Evolutionary conservation across 495 filamentous ascomycete genomes (phyloP), one percentile per base, ranked within the genome.

Genomic region (Elasticomyces elasticus): DNA sequence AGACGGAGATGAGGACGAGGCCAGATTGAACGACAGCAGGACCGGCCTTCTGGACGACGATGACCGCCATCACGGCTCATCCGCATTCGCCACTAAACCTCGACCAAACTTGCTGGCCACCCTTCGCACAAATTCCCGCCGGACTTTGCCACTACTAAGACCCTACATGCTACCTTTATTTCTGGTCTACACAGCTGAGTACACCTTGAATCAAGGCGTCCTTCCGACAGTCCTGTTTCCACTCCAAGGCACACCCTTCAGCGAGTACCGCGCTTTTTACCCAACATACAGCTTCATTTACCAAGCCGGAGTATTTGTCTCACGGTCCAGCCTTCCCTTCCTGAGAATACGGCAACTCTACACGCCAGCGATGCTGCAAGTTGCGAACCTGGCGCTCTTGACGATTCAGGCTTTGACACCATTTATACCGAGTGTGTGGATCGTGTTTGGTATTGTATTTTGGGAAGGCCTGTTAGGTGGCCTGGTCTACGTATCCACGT

Each of bases 381-480:
- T 87, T 17, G 64, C 74, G 24, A 98, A 98, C 63, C 75, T 98
- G 19, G 64, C 74, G 7, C 41, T 95, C 11, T 71, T 98, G 1
- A 84, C 79, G 2, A 61, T 82, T 0, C 91, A 98, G 46, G 79
- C 88, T 1, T 59, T 95, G 53, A 79, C 82, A 62, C 70, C 80
- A 62, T 91, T 88, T 56, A 77, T 96, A 35, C 91, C 91, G 0
- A 86, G 69, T 51, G 82, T 96, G 10, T 96, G 85, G 62, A 62
- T 94, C 20, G 68, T 96, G 3, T 95, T 94, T 65, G 62, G 76
- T 5, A 71, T 96, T 42, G 71, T 95, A n/a, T 94, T 96, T 64
- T 96, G 92, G 91, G 91, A 95, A 65, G 92, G 92, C 0, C 67
- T 98, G 35, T 73, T 98, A 0, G 92, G 92, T 5, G 92, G 92